phyloP scores from a whole-genome alignment of 2,329 filamentous ascomycete genomes.

The Niveomyces coronatus region DNA sequence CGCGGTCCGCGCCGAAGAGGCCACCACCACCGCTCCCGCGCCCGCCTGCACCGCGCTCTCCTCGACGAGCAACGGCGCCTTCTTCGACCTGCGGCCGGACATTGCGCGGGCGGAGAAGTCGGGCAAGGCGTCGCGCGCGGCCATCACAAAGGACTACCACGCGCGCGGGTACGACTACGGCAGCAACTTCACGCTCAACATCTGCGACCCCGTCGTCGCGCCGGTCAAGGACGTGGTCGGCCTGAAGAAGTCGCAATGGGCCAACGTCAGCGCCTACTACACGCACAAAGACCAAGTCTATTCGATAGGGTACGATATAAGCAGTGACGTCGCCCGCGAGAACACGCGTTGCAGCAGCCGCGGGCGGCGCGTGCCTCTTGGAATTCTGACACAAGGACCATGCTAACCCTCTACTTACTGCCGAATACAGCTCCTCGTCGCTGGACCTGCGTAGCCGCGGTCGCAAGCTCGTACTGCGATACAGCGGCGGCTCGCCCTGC shows the following conservation, averaged over 20 bases:
- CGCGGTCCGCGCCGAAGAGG: constrained; percentile 22
- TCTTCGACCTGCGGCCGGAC: constrained; percentile 49
- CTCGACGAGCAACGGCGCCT: constrained; percentile 43
- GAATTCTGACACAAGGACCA: not conserved
- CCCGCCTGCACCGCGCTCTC: constrained; percentile 47
- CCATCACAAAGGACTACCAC: constrained; percentile 42
- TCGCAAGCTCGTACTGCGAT: constrained; percentile 66
- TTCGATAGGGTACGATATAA: constrained; percentile 56
- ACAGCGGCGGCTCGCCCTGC: constrained; percentile 67
- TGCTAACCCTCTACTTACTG: too few species aligned
- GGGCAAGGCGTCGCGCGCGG: constrained; percentile 33
- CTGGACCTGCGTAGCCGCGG: constrained; percentile 49
- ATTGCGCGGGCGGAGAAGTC: constrained; percentile 35
- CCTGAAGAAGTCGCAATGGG: constrained; percentile 50
- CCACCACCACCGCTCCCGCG: constrained; percentile 32
- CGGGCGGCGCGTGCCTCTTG: not conserved
- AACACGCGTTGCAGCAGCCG: not conserved
- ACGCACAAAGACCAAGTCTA: constrained; percentile 53
- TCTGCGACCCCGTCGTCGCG: constrained; percentile 67
- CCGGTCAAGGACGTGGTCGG: constrained; percentile 52
- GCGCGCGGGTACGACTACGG: constrained; percentile 67
- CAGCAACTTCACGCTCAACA: constrained; percentile 75
- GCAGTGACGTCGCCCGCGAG: not conserved
- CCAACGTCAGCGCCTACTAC: constrained; percentile 74
- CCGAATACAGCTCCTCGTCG: constrained; percentile 32